Conservation (phyloP, 2,329 filamentous ascomycete species). For the Herpotrichia juniperi region DNA sequence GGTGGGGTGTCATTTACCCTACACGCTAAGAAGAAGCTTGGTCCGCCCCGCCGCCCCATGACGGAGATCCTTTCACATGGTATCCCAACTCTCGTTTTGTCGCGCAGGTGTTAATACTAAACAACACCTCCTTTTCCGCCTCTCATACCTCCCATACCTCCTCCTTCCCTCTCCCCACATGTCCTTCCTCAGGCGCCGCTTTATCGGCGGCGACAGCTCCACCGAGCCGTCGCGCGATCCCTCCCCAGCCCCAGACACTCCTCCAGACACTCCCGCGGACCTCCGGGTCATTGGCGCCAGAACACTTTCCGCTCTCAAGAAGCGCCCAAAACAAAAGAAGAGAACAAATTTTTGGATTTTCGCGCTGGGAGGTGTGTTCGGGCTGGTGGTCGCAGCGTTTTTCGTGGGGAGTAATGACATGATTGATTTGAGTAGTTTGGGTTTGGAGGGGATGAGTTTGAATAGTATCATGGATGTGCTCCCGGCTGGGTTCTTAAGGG, state of each 20-base stretch:
- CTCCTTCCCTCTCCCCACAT: constrained; percentile 22
- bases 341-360: constrained; percentile 84
- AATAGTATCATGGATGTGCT: constrained; percentile 87
- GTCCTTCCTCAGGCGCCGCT: constrained; percentile 47
- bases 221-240: constrained; percentile 47
- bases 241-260: constrained; percentile 40
- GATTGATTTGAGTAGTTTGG: constrained; percentile 77
- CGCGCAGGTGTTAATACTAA: not conserved
- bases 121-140: not conserved
- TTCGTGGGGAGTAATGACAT: constrained; percentile 90
- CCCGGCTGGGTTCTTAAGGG: constrained; percentile 82
- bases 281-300: constrained; percentile 59
- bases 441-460: constrained; percentile 74
- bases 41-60: too few relatives aligned
- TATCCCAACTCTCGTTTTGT: not conserved
- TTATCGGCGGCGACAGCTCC: constrained; percentile 35
- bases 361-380: constrained; percentile 85
- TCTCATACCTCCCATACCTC: not conserved
- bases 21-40: too few relatives aligned
- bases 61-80: constrained; percentile 20
- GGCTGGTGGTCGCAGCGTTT: constrained; percentile 84
- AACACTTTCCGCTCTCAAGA: constrained; percentile 56
- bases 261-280: constrained; percentile 45
- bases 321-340: constrained; percentile 59
- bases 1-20: too few relatives aligned